Evolutionary conservation across 2,329 filamentous ascomycete genomes (phyloP).

Genomic region (Monilinia vaccinii-corymbosi): DNA sequence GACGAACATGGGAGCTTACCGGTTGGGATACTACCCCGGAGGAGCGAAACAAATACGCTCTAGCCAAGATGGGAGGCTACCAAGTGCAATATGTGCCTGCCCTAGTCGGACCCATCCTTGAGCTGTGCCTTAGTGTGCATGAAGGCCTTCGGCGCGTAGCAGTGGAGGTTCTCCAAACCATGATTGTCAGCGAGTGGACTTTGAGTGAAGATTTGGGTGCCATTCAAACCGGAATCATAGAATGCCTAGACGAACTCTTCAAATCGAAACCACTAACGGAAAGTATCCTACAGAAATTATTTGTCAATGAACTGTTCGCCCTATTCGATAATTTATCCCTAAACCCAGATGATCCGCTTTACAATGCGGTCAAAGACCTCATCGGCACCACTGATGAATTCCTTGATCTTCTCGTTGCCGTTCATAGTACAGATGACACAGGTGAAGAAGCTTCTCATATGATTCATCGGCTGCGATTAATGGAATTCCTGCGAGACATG

Average conservation of each 20-base stretch:
- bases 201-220: slow-evolving; percentile 84
- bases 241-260: slow-evolving; percentile 82
- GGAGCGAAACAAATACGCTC: slow-evolving; percentile 66
- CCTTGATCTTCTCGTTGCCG: slow-evolving; percentile 80
- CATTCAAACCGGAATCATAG: slow-evolving; percentile 94
- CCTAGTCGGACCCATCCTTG: slow-evolving; percentile 82
- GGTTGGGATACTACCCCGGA: slow-evolving; percentile 88
- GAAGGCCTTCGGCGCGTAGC: slow-evolving; percentile 83
- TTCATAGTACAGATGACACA: slow-evolving; percentile 65
- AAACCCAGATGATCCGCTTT: slow-evolving; percentile 62
- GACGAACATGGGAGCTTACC: slow-evolving; percentile 85
- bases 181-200: slow-evolving; percentile 98
- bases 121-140: slow-evolving; percentile 90
- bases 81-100: slow-evolving; percentile 97
- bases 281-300: slow-evolving; percentile 83
- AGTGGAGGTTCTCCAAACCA: slow-evolving; percentile 87
- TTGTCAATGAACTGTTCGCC: slow-evolving; percentile 75
- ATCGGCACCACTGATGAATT: slow-evolving; percentile 83
- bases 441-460: slow-evolving; percentile 77
- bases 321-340: slow-evolving; percentile 66
- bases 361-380: slow-evolving; percentile 66
- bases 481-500: slow-evolving; percentile 96
- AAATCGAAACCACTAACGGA: slow-evolving; percentile 83
- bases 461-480: slow-evolving; percentile 79
- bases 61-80: slow-evolving; percentile 85